Percentiles rank a stretch among this genome's conserved stretches.
These are phyloP conservation scores for Podospora pseudoanserina DNA, from an alignment of 495 filamentous ascomycete species.

Conservation along the genomic window DNA sequence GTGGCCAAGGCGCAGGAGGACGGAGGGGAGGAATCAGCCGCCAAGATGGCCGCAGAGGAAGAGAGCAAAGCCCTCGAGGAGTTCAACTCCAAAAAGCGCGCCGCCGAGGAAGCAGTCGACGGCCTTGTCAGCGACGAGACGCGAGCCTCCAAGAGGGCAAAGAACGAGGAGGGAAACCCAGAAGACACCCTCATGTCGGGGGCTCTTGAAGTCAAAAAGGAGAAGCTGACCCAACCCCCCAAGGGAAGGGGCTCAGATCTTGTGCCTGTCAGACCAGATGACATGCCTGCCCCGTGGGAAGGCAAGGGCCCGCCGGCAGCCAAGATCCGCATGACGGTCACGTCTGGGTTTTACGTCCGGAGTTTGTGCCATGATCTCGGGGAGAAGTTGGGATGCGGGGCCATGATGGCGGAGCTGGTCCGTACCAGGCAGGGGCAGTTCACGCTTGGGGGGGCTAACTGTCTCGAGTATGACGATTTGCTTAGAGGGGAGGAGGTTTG, in stretches of 20 bases:
- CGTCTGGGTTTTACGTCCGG: slow-evolving; percentile 96
- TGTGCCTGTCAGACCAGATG: slow-evolving; percentile 32
- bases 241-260: slow-evolving; percentile 35
- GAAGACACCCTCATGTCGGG: slow-evolving; percentile 51
- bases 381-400: slow-evolving; percentile 72
- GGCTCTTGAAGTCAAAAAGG: slow-evolving; percentile 32
- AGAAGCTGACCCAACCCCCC: slow-evolving; percentile 16
- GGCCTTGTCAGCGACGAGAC: slow-evolving; percentile 33
- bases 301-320: slow-evolving; percentile 64
- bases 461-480: slow-evolving; percentile 79
- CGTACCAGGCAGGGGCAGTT: slow-evolving; percentile 80
- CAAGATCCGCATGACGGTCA: slow-evolving; percentile 84
- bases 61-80: slow-evolving; percentile 43
- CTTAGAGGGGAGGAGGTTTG: slow-evolving; percentile 75
- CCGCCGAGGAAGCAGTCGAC: slow-evolving; percentile 45
- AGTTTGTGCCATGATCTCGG: slow-evolving; percentile 91
- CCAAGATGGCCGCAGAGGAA: slow-evolving; percentile 32
- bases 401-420: slow-evolving; percentile 79
- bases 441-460: slow-evolving; percentile 58
- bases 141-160: slow-evolving; percentile 27
- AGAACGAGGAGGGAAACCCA: slow-evolving; percentile 31
- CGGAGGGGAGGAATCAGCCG: slow-evolving; percentile 31
- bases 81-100: slow-evolving; percentile 46
- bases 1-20: slow-evolving; percentile 44
- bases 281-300: slow-evolving; percentile 39